A percentile compares a stretch with the other conserved stretches of the same genome.
Conservation (phyloP, 176 grass and related monocot species). For the Bromus sterilis region DNA sequence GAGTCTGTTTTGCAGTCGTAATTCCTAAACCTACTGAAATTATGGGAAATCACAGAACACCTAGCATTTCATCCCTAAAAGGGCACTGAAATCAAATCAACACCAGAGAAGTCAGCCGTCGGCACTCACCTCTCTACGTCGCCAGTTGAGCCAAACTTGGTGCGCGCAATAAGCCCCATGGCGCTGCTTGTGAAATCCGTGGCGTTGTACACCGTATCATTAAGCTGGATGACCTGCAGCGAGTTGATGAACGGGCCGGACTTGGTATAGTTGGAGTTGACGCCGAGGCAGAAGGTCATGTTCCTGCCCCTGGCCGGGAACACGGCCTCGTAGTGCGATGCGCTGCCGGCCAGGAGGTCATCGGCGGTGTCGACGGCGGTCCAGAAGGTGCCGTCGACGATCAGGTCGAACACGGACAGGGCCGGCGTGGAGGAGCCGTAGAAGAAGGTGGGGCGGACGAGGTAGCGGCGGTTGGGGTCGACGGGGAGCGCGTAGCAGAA, state of each 20-base stretch:
- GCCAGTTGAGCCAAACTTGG: slow-evolving; percentile 69
- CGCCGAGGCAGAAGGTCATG: slow-evolving; percentile 63
- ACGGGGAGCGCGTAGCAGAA: slow-evolving; percentile 70
- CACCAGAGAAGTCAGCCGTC: not conserved
- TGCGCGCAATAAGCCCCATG: slow-evolving; percentile 86
- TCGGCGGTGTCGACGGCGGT: slow-evolving; percentile 71
- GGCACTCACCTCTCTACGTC: slow-evolving; percentile 46
- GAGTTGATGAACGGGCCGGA: slow-evolving; percentile 73
- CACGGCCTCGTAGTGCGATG: slow-evolving; percentile 85
- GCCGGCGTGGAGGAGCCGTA: slow-evolving; percentile 23
- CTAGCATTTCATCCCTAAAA: not conserved
- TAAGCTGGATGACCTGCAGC: slow-evolving; percentile 70
- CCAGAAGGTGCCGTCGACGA: slow-evolving; percentile 87
- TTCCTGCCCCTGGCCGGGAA: slow-evolving; percentile 52
- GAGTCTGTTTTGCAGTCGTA: not conserved
- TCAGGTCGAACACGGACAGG: slow-evolving; percentile 70
- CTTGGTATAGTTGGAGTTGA: slow-evolving; percentile 55
- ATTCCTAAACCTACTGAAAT: not conserved
- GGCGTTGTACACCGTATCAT: slow-evolving; percentile 78
- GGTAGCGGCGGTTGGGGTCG: slow-evolving; percentile 53
- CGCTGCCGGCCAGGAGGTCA: slow-evolving; percentile 44
- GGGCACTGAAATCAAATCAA: not conserved
- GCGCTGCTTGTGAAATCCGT: slow-evolving; percentile 52
- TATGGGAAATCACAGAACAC: not conserved
- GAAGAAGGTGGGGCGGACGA: slow-evolving; percentile 85